Base-by-base conservation (phyloP, 805 yeast genomes). In the Metschnikowia cerradonensis region DNA sequence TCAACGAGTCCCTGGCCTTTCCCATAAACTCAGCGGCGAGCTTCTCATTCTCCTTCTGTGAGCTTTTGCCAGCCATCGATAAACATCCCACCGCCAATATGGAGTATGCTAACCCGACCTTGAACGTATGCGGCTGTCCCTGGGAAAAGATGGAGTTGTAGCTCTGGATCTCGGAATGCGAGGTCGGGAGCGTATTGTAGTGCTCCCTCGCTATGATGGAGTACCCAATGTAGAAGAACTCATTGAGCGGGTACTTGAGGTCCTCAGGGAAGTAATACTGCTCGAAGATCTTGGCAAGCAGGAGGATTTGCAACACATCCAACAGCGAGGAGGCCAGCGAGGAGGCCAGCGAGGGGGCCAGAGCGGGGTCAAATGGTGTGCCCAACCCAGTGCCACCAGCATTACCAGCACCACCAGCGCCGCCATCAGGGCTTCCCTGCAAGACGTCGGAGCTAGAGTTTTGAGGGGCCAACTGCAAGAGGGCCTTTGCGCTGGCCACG, bases 331-430 rank as follows among this genome's bases (percentile, higher is more conserved):
- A 94, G 61, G 82, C 67, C 32, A 75, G 68, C 49, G n/a, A n/a
- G n/a, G n/a, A n/a, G n/a, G n/a, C n/a, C 47, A 97, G 97, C 26
- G 97, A 97, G 0, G 85, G 11, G 11, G 30, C 30, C 47, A 97
- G 68, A 49, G 97, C 97, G 0, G 85, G 86, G 1, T 84, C 81
- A 51, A 86, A 84, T 58, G 98, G 97, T 14, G 73, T 80, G 40
- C 97, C 47, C 19, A 44, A 36, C n/a, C 40, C 34, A 26, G 10
- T 10, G 4, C 30, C 11, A 8, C 11, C 11, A 26, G 11, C 10
- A 7, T 10, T 4, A 3, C 30, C 2, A 26, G 30, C 30, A 8
- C 30, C 11, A 8, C 30, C 30, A 26, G 30, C 30, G 10, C 30
- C 30, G 7, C 8, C 13, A 7, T 17, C 23, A 3, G 40, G 40